Conservation (phyloP, 164 flowering plant genomes). For the Aristolochia californica region DNA sequence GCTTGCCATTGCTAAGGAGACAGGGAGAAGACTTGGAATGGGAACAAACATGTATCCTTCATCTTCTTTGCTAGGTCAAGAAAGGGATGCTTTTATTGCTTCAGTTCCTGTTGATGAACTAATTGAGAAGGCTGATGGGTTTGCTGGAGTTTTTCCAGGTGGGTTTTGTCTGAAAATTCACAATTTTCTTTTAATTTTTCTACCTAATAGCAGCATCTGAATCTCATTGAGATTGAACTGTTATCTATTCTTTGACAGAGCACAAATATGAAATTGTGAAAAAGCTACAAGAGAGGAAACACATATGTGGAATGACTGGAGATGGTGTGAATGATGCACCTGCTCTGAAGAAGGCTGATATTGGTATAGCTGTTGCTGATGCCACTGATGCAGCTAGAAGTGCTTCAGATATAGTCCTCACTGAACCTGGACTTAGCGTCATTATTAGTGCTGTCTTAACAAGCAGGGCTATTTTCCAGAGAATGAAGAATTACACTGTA, state of each 20-base stretch:
- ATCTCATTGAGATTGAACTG: no score
- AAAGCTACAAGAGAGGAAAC: conserved; percentile 33
- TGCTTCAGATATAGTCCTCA: conserved; percentile 94
- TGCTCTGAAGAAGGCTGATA: conserved; percentile 39
- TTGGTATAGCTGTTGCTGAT: conserved; percentile 43
- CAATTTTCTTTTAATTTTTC: no score
- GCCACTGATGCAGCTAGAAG: conserved; percentile 95
- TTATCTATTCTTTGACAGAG: conserved; percentile 14
- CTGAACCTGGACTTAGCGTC: conserved; percentile 95
- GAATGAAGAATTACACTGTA: conserved; percentile 97
- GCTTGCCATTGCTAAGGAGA: conserved; percentile 39
- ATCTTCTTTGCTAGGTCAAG: conserved; percentile 27
- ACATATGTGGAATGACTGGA: conserved; percentile 42
- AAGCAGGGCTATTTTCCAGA: conserved; percentile 94
- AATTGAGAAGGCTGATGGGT: conserved; percentile 42
- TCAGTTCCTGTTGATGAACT: conserved; percentile 36
- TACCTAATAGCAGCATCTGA: no score
- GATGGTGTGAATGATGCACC: conserved; percentile 48
- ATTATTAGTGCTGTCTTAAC: conserved; percentile 94
- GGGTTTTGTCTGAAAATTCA: not conserved
- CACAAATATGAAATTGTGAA: conserved; percentile 37
- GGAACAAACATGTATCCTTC: conserved; percentile 45
- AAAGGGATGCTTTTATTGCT: conserved; percentile 32
- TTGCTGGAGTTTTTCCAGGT: conserved; percentile 41
- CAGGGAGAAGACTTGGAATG: conserved; percentile 40